These are phyloP conservation scores for Boletus coccyginus DNA, from an alignment of 768 basidiomycete species.

Conservation along the genomic window DNA sequence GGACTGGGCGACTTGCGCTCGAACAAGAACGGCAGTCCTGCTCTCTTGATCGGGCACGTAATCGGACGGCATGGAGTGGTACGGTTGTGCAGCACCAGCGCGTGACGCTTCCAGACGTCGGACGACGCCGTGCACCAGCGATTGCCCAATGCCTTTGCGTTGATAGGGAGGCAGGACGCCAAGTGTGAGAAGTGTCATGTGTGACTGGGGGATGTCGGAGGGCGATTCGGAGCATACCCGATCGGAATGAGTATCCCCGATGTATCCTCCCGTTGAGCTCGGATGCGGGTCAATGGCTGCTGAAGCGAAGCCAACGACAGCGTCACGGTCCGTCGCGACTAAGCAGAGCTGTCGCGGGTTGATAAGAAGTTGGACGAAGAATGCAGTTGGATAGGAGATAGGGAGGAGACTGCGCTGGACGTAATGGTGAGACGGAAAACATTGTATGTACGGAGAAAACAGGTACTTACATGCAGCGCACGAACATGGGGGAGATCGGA, in stretches of 20 bases:
- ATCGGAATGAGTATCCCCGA: neutral
- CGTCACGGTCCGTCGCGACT: slow-evolving; percentile 20
- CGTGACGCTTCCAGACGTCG: slow-evolving; percentile 21
- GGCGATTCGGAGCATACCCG: neutral
- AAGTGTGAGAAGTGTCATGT: slow-evolving; percentile 29
- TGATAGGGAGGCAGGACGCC: slow-evolving; percentile 28
- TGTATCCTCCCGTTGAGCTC: neutral
- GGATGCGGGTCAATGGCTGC: slow-evolving; percentile 15
- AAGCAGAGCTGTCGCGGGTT: slow-evolving; percentile 30
- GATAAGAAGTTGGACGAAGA: slow-evolving; percentile 32
- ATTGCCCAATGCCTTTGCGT: slow-evolving; percentile 29
- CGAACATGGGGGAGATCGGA: slow-evolving; percentile 29
- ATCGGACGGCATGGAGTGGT: neutral
- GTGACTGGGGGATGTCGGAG: slow-evolving; percentile 12
- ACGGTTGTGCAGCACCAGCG: neutral
- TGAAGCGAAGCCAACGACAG: slow-evolving; percentile 29
- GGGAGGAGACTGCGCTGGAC: slow-evolving; percentile 26
- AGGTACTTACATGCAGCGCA: slow-evolving; percentile 22
- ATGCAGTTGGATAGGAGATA: slow-evolving; percentile 27
- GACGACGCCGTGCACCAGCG: slow-evolving; percentile 28
- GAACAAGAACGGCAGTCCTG: slow-evolving; percentile 22
- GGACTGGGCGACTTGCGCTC: slow-evolving; percentile 26
- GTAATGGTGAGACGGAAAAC: slow-evolving; percentile 1
- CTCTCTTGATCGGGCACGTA: neutral
- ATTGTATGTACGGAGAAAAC: neutral